Evolutionary conservation across 768 basidiomycete genomes (phyloP), one percentile per base, ranked within the genome.

Genomic region (Suillus paluster): DNA sequence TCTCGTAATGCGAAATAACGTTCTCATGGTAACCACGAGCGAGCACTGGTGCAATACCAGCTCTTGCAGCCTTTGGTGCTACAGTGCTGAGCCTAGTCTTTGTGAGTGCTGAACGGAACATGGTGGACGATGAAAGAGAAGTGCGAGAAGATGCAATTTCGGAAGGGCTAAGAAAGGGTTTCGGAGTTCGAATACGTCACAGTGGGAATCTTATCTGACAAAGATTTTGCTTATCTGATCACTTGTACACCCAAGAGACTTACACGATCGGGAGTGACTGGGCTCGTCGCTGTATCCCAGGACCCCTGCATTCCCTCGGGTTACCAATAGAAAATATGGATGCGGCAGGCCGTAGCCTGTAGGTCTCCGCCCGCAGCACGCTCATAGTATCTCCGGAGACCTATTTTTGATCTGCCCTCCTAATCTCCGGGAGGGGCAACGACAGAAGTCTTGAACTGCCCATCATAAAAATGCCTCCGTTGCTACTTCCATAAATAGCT

Each of bases 1-100:
- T 88, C 83, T 99, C 97, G 77, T 99, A 99, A 79, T 99, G 97
- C 27, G 93, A 91, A 66, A 96, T 94, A 55, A 99, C 97, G 71
- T 98, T 97, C 76, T 96, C 94, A 73, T 98, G 96, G 73, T 98
- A 98, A 5, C 80, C 83, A 69, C 95, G 87, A 68, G 83, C 80
- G 58, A 84, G 74, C 21, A 84, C 71, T n/a, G 89, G 86, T 4
- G 82, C 76, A 12, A 83, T 58, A 30, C 77, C 71, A 36, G 79
- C 66, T 59, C 79, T 79, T 34, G 79, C 64, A 46, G 77, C 68
- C 57, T 66, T 75, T 41, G 81, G 77, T 65, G 84, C 82, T 62
- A 84, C 75, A 63, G 68, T 62, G 67, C 75, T 75, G 71, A 85
- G 74, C 46, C 85, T 65, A 52, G 86, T 71, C 67, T 80, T 85